Evolutionary conservation across 1,139 yeast genomes (phyloP), one percentile per base, ranked within the genome.

Genomic region (Saccharomyces hybrid): DNA sequence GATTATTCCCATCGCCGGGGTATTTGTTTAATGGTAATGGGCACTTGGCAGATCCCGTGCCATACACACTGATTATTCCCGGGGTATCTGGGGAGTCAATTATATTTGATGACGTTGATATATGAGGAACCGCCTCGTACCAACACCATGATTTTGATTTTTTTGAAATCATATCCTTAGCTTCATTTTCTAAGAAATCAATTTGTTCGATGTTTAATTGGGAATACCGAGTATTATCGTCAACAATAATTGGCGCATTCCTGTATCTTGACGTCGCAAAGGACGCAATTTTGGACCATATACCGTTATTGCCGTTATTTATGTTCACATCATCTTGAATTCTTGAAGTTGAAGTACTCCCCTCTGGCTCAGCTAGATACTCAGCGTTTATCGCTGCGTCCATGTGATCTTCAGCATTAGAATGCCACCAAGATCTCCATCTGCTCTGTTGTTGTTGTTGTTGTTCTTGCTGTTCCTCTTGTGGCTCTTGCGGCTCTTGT

Each of bases 41-140:
- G 38, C 68, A 66, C 44, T 58, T 59, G 7, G 59, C 59, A 7
- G 69, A 66, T 5, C 67, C 67, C 3, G 70, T 66, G 16, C 62
- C 66, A 42, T 55, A 58, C 1, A 68, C 70, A 50, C 68, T 64
- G 2, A 66, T 55, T 3, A 62, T 60, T 6, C 72, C 72, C 1
- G 58, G 44, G 14, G 57, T 16, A 7, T 58, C 54, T 54, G 54
- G 3, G 41, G 47, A 23, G 55, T 56, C 14, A 8, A 38, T 16
- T 16, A 38, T 38, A 11, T 38, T 38, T 16, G 44, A 19, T 16
- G 44, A 38, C 5, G 44, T 38, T 9, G 25, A 9, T 38, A 55
- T 46, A 13, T 53, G 19, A 0, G 65, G 52, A 29, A 59, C 47
- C 28, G 62, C 62, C 52, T 64, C 63, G 55, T 55, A 64, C 72